Evolutionary conservation across 805 yeast genomes (phyloP).

Genomic region (Candida insectalens): DNA sequence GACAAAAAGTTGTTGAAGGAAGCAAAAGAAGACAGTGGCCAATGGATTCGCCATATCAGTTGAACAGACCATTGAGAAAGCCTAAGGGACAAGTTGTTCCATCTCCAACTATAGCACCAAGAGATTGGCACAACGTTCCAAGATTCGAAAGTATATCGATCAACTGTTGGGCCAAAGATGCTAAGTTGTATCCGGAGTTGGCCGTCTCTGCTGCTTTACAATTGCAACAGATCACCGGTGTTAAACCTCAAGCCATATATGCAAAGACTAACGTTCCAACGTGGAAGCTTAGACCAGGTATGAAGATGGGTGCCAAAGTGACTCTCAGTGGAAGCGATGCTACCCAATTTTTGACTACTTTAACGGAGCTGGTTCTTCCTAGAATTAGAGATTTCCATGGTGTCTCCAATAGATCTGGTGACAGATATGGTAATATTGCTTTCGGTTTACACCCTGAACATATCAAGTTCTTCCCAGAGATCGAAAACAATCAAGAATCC

Average conservation of each 20-base stretch:
- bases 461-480: conserved; percentile 81
- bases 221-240: conserved; percentile 91
- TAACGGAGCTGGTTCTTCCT: conserved; percentile 89
- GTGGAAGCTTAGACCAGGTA: conserved; percentile 83
- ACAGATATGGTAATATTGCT: conserved; percentile 73
- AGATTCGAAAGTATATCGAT: conserved; percentile 55
- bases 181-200: conserved; percentile 59
- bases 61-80: conserved; percentile 68
- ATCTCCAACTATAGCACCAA: conserved; percentile 62
- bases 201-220: conserved; percentile 72
- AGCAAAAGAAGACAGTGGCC: conserved; percentile 77
- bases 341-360: conserved; percentile 75
- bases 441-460: conserved; percentile 77
- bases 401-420: conserved; percentile 69
- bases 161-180: conserved; percentile 68
- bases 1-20: conserved; percentile 44
- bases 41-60: conserved; percentile 77
- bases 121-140: conserved; percentile 66
- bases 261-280: conserved; percentile 73
- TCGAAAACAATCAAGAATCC: conserved; percentile 79
- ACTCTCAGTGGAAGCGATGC: conserved; percentile 70
- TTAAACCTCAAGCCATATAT: conserved; percentile 62
- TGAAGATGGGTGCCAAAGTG: conserved; percentile 85
- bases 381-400: conserved; percentile 84
- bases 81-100: conserved; percentile 72